phyloP scores from a whole-genome alignment of 2,329 filamentous ascomycete species.

The Epichloe festucae region DNA sequence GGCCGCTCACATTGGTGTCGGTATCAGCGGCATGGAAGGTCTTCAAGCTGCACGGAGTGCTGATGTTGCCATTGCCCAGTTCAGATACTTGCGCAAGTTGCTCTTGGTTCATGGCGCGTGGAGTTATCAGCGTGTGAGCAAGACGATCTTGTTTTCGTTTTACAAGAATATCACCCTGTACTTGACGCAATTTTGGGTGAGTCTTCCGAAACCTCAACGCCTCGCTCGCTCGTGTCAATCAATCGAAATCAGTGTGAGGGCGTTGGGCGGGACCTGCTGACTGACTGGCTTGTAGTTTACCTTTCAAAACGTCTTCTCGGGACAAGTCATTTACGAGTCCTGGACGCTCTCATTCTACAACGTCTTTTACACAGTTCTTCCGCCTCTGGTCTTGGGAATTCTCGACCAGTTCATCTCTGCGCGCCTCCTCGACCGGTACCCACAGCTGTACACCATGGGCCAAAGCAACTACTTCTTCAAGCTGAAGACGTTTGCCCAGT shows the following conservation, averaged over 20 bases:
- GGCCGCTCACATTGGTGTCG: constrained; percentile 92
- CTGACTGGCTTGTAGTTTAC: constrained; percentile 49
- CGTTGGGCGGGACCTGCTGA: background rate
- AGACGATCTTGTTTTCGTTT: constrained; percentile 95
- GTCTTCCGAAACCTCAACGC: constrained; percentile 18
- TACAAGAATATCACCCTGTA: constrained; percentile 99
- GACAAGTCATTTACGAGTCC: constrained; percentile 95
- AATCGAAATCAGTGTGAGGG: background rate
- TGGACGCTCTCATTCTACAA: constrained; percentile 99
- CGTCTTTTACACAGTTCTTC: constrained; percentile 90
- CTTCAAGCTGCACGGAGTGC: constrained; percentile 91
- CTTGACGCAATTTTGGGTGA: constrained; percentile 98
- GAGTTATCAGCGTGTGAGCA: constrained; percentile 95
- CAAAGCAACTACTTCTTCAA: constrained; percentile 92
- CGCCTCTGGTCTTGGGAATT: constrained; percentile 87
- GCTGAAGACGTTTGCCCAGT: constrained; percentile 81
- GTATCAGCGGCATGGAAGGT: constrained; percentile 94
- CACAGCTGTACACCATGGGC: constrained; percentile 85
- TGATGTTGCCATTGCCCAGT: constrained; percentile 91
- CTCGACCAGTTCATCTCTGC: constrained; percentile 97
- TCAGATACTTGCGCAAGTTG: constrained; percentile 86
- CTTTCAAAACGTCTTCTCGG: constrained; percentile 97
- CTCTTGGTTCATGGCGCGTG: constrained; percentile 90
- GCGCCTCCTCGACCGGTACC: constrained; percentile 83
- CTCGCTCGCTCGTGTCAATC: background rate